Percentiles rank a stretch among this genome's conserved stretches.
phyloP scores from a whole-genome alignment of 202 grass and related monocot species.

The Dendrocalamus latiflorus region DNA sequence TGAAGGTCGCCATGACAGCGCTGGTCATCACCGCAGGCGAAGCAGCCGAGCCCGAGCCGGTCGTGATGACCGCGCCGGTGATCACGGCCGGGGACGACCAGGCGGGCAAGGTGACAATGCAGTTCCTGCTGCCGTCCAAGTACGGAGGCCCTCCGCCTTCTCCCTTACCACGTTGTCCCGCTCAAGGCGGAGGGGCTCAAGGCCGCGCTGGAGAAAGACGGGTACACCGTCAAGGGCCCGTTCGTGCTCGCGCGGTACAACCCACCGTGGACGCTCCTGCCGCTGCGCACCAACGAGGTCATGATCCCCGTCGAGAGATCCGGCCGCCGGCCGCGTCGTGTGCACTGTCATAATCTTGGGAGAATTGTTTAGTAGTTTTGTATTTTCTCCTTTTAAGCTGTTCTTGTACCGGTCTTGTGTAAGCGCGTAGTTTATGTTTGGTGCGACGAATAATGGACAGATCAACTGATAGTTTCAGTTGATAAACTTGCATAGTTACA shows the following conservation, averaged over 20 bases:
- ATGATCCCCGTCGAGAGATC: slow-evolving; percentile 77
- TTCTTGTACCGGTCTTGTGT: not conserved
- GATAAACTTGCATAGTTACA: not conserved
- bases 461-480: not conserved
- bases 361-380: not conserved
- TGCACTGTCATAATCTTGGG: not conserved
- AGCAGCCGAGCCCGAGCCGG: slow-evolving; percentile 31
- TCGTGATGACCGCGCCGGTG: slow-evolving; percentile 77
- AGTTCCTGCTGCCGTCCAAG: slow-evolving; percentile 81
- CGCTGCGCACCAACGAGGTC: slow-evolving; percentile 85
- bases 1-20: slow-evolving; percentile 74
- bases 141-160: no score
- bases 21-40: slow-evolving; percentile 55
- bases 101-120: slow-evolving; percentile 55
- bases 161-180: no score
- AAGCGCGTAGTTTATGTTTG: not conserved
- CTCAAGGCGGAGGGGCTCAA: slow-evolving; percentile 62
- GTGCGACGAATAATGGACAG: not conserved
- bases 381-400: not conserved
- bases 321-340: not conserved
- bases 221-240: slow-evolving; percentile 43
- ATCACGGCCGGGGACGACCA: slow-evolving; percentile 21
- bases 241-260: slow-evolving; percentile 82
- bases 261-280: slow-evolving; percentile 82
- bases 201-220: slow-evolving; percentile 70